Conservation (phyloP, 805 yeast genomes). For the Zygotorulaspora florentina region DNA sequence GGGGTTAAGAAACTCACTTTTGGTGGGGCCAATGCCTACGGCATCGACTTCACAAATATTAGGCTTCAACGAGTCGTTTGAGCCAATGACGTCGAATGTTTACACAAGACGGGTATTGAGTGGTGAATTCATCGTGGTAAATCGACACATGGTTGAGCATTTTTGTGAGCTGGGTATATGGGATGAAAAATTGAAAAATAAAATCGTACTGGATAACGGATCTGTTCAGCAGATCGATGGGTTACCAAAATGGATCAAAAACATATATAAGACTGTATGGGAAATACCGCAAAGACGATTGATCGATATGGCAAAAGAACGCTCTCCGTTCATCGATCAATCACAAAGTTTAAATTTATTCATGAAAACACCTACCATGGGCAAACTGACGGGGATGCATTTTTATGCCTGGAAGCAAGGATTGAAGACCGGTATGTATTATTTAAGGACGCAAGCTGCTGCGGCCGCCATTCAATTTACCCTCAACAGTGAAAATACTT, state of each 20-base stretch:
- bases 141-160: slow-evolving; percentile 76
- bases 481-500: slow-evolving; percentile 47
- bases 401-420: slow-evolving; percentile 98
- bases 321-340: slow-evolving; percentile 83
- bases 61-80: slow-evolving; percentile 92
- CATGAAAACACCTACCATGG: slow-evolving; percentile 84
- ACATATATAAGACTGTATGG: slow-evolving; percentile 91
- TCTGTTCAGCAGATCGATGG: slow-evolving; percentile 70
- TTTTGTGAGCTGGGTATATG: slow-evolving; percentile 76
- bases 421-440: slow-evolving; percentile 94
- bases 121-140: slow-evolving; percentile 90
- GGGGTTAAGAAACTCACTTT: slow-evolving; percentile 80
- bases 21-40: slow-evolving; percentile 96
- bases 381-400: slow-evolving; percentile 93
- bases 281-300: slow-evolving; percentile 81
- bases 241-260: slow-evolving; percentile 69
- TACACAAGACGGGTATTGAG: slow-evolving; percentile 85
- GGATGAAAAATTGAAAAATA: slow-evolving; percentile 71
- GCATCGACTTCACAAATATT: slow-evolving; percentile 95
- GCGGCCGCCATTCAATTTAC: slow-evolving; percentile 93
- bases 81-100: slow-evolving; percentile 88
- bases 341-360: slow-evolving; percentile 89
- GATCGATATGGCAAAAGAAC: slow-evolving; percentile 78
- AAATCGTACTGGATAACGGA: slow-evolving; percentile 70
- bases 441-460: slow-evolving; percentile 93